Percentiles rank a stretch among this genome's conserved stretches.
phyloP scores from a whole-genome alignment of 768 basidiomycete genomes.

The Termitomyces titanicus region DNA sequence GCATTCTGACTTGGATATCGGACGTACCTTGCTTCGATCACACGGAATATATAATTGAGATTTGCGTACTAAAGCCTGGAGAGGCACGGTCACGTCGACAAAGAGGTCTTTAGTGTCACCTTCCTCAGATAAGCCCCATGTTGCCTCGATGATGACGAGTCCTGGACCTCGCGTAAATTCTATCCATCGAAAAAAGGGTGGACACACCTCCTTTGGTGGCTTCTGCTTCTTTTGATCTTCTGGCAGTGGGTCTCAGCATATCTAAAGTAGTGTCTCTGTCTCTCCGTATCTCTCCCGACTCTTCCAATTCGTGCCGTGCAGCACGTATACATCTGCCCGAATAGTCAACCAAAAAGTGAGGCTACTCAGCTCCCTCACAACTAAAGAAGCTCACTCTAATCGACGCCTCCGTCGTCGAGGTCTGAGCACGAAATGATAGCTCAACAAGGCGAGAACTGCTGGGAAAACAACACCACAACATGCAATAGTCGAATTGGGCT shows the following conservation, averaged over 20 bases:
- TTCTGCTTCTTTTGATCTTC: constrained; percentile 61
- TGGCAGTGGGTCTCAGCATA: constrained; percentile 66
- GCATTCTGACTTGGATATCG: background rate
- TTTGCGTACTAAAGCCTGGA: constrained; percentile 78
- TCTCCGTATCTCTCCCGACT: constrained; percentile 56
- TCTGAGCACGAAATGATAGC: constrained; percentile 55
- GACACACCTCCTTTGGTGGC: constrained; percentile 59
- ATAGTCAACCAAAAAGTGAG: constrained; percentile 1
- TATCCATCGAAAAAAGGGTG: background rate
- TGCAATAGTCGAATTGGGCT: constrained; percentile 42
- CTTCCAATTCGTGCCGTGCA: constrained; percentile 60
- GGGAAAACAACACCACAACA: constrained; percentile 54
- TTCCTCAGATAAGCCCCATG: constrained; percentile 59
- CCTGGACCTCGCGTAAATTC: constrained; percentile 37
- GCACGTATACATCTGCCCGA: constrained; percentile 60
- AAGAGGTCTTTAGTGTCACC: constrained; percentile 51
- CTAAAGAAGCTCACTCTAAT: constrained; percentile 39
- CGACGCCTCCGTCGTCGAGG: constrained; percentile 53
- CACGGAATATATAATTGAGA: constrained; percentile 78
- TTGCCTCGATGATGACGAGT: constrained; percentile 72
- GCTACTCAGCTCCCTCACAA: background rate
- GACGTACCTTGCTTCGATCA: constrained; percentile 67
- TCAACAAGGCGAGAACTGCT: constrained; percentile 39
- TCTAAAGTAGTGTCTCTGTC: constrained; percentile 60
- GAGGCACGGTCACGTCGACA: constrained; percentile 74